Evolutionary conservation across 2,329 filamentous ascomycete species (phyloP).

Genomic region (Aspergillus sp.): DNA sequence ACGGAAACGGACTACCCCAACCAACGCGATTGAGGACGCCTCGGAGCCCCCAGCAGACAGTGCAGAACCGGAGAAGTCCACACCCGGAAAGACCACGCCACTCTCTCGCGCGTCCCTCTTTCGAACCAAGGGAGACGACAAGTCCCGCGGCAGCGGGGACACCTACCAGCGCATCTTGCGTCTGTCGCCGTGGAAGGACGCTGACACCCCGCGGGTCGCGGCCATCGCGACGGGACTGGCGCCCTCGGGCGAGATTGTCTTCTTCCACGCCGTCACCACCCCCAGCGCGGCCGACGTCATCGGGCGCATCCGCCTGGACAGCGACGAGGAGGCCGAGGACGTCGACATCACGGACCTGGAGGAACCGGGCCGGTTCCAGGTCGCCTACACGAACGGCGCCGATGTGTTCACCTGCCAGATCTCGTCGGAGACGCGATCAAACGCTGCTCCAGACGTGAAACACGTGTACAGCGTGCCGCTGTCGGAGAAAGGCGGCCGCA

Average conservation of each 20-base stretch:
- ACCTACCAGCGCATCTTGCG: slow-evolving; percentile 59
- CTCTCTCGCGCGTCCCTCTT: slow-evolving; percentile 55
- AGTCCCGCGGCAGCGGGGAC: slow-evolving; percentile 40
- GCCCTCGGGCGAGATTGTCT: slow-evolving; percentile 70
- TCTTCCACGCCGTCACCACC: slow-evolving; percentile 68
- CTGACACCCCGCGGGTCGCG: slow-evolving; percentile 63
- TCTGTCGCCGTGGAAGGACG: slow-evolving; percentile 54
- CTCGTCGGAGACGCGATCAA: slow-evolving; percentile 47
- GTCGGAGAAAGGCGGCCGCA: slow-evolving; percentile 27
- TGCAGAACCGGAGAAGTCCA: slow-evolving; percentile 17
- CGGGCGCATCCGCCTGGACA: slow-evolving; percentile 50
- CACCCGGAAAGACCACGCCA: slow-evolving; percentile 37
- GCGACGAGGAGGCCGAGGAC: slow-evolving; percentile 52
- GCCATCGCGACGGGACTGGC: slow-evolving; percentile 77
- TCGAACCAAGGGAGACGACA: slow-evolving; percentile 32
- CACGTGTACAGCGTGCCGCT: slow-evolving; percentile 41
- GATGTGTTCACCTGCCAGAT: slow-evolving; percentile 69
- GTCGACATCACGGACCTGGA: slow-evolving; percentile 39
- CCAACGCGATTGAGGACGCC: slow-evolving; percentile 14
- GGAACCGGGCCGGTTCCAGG: slow-evolving; percentile 53
- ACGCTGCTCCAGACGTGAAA: slow-evolving; percentile 33
- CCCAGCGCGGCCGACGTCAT: slow-evolving; percentile 53
- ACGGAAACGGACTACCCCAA: slow-evolving; percentile 32
- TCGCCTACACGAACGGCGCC: slow-evolving; percentile 76
- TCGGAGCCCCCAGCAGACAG: too few species aligned